Conservation (phyloP, 176 grass and related monocot species). For the Hsuehochloa calcarea region DNA sequence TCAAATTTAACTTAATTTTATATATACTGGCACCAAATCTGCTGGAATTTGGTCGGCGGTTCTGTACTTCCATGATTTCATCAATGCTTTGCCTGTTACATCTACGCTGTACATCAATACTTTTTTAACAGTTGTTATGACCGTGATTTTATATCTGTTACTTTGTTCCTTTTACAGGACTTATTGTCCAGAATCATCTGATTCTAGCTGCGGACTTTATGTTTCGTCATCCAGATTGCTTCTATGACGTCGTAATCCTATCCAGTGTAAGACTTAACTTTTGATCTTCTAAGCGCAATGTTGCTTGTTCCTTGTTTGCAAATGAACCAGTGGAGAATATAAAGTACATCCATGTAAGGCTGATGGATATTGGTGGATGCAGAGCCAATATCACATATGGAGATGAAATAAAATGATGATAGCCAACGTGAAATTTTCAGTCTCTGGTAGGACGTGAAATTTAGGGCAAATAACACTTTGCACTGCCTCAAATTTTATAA, state of each 20-base stretch:
- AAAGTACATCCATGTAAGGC: not conserved
- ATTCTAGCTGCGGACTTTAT: conserved; percentile 87
- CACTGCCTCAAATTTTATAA: not conserved
- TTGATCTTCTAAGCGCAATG: not conserved
- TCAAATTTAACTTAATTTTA: not conserved
- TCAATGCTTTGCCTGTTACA: not conserved
- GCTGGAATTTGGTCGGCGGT: not conserved
- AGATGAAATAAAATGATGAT: not conserved
- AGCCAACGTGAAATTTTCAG: not conserved
- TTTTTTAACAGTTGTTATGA: not conserved
- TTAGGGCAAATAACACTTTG: not conserved
- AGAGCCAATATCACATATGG: not conserved
- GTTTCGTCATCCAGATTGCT: conserved; percentile 89
- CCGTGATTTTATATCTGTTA: not conserved
- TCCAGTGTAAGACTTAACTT: conserved; percentile 62
- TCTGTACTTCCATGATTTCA: not conserved
- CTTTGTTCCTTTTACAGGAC: conserved; percentile 47
- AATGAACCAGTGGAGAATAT: not conserved
- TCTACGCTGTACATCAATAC: not conserved
- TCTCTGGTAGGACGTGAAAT: not conserved
- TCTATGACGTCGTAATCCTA: conserved; percentile 70
- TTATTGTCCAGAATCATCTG: conserved; percentile 79
- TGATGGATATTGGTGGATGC: not conserved
- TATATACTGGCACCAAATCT: not conserved
- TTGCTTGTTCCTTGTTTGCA: not conserved